phyloP scores from a whole-genome alignment of 257 asterid species.

The Solanum chiquidenum region DNA sequence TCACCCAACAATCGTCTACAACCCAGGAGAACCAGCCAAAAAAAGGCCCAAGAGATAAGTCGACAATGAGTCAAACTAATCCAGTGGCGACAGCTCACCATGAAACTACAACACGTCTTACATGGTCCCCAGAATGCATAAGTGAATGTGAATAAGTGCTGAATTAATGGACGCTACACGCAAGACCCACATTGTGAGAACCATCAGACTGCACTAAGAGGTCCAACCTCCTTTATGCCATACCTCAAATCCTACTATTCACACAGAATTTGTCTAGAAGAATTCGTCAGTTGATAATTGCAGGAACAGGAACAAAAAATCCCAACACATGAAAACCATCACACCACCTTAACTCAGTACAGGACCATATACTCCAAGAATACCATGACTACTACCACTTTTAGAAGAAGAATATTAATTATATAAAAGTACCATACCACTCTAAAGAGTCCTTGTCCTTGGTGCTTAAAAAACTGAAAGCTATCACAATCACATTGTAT shows the following conservation, averaged over 20 bases:
- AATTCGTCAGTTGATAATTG: not conserved
- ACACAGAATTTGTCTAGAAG: not conserved
- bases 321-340: not conserved
- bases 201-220: not conserved
- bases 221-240: not conserved
- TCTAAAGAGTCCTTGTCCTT: not conserved
- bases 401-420: not conserved
- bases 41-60: not conserved
- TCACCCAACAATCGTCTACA: not conserved
- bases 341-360: not conserved
- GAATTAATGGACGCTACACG: not conserved
- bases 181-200: not conserved
- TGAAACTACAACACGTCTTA: not conserved
- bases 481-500: not conserved
- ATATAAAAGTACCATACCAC: not conserved
- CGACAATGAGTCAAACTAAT: not conserved
- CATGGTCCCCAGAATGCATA: not conserved
- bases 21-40: not conserved
- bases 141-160: not conserved
- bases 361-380: not conserved
- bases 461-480: not conserved
- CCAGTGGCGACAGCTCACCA: not conserved
- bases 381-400: not conserved
- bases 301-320: not conserved
- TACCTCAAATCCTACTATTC: not conserved